Evolutionary conservation across 495 filamentous ascomycete genomes (phyloP), one percentile per base, ranked within the genome.

Genomic region (Penicillium angulare): DNA sequence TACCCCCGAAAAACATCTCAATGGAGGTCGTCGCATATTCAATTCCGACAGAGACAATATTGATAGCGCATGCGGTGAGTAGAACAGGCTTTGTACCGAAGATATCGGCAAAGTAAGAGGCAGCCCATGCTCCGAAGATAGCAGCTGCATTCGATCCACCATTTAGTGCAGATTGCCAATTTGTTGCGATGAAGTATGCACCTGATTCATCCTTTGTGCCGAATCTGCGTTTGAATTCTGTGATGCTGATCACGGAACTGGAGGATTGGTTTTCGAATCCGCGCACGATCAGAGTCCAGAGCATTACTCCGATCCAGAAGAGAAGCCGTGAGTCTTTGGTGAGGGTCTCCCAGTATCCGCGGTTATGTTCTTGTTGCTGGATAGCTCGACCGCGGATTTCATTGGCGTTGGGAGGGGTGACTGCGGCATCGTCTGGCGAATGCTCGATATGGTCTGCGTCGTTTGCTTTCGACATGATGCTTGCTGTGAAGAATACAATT

Each of bases 331-430:
- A 32, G 18, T 47, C 44, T 16, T 47, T 47, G 12, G 10, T 17
- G 2, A 47, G 20, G 0, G 44, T 35, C 21, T 36, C 17, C 17
- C 18, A 16, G 3, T 47, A 47, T 35, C 17, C 32, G 1, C 44
- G 44, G 6, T 47, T 47, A 32, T 47, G 44, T 16, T 47, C 44
- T 6, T 47, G 44, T 35, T 47, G 44, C 9, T 47, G 44, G n/a
- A 47, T 47, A 1, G 44, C 44, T 4, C 44, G 44, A 22, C 43
- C 26, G 1, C 27, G 40, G 39, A 42, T 13, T 15, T 42, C 39
- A 15, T 42, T 41, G 7, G 18, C 3, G 12, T 21, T 42, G 12
- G 29, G 29, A 10, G 29, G 9, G n/a, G 29, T n/a, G n/a, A n/a
- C 29, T 32, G 29, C 7, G 9, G 29, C n/a, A 8, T 32, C 7